Percentiles rank a stretch among this genome's conserved stretches.
These are phyloP conservation scores for Coemansia sp. DNA, from an alignment of 192 early-diverging fungal genomes.

Conservation along the genomic window DNA sequence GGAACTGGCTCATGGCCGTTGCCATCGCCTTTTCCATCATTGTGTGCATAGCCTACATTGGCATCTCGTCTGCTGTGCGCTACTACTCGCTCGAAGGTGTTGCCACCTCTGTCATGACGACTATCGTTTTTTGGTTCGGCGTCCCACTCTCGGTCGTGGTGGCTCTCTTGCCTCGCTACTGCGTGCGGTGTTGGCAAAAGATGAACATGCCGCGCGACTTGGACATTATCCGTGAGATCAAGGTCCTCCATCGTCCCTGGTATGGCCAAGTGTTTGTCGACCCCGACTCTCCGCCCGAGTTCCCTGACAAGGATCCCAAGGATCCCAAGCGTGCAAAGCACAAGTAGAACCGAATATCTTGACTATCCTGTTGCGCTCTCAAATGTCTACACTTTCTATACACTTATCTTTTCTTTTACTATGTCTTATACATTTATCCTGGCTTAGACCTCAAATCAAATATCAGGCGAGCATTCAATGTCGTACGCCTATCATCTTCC, in stretches of 20 bases:
- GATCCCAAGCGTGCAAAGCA: slow-evolving; percentile 11
- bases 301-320: slow-evolving; percentile 24
- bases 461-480: not conserved
- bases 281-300: slow-evolving; percentile 30
- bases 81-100: slow-evolving; percentile 72
- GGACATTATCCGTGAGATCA: slow-evolving; percentile 65
- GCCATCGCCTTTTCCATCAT: slow-evolving; percentile 67
- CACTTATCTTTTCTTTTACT: not conserved
- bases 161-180: slow-evolving; percentile 70
- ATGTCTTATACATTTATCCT: not conserved
- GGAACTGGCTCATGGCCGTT: slow-evolving; percentile 73
- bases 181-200: slow-evolving; percentile 66
- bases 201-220: slow-evolving; percentile 68
- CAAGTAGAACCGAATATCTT: slow-evolving; percentile 10
- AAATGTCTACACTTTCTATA: slow-evolving; percentile 3
- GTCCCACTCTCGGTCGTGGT: slow-evolving; percentile 68
- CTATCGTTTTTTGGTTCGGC: slow-evolving; percentile 75
- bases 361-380: not conserved
- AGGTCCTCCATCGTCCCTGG: slow-evolving; percentile 55
- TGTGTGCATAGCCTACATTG: slow-evolving; percentile 68
- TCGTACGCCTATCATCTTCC: not conserved
- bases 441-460: not conserved
- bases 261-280: slow-evolving; percentile 57
- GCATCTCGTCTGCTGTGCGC: slow-evolving; percentile 63
- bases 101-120: slow-evolving; percentile 62